Percentiles rank a stretch among this genome's conserved stretches.
phyloP scores from a whole-genome alignment of 73 alveolate genomes.

The Uronychia setigera region DNA sequence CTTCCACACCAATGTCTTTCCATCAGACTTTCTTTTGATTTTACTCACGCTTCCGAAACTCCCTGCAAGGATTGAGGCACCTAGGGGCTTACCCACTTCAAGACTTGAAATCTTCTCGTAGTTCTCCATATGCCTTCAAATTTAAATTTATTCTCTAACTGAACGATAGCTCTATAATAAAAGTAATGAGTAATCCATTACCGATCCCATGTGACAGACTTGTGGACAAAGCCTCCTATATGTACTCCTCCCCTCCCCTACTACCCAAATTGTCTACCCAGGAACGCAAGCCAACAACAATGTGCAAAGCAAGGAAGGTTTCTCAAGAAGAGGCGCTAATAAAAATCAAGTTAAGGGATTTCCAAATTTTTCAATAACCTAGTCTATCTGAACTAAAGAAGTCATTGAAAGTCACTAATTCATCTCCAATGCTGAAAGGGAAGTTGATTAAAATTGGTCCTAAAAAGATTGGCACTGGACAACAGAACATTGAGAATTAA shows the following conservation, averaged over 20 bases:
- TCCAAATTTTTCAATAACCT: neutral
- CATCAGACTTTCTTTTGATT: constrained; percentile 88
- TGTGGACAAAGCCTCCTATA: too few species aligned
- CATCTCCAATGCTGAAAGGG: neutral
- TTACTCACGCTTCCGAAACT: constrained; percentile 91
- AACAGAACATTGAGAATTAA: too few species aligned
- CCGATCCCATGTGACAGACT: neutral
- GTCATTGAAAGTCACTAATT: too few species aligned
- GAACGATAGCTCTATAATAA: neutral
- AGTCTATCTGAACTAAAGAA: neutral
- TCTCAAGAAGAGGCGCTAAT: neutral
- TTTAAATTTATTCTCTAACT: neutral
- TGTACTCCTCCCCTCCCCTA: too few species aligned
- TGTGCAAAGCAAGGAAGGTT: neutral
- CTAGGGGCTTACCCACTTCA: constrained; percentile 72
- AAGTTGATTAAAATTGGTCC: too few species aligned
- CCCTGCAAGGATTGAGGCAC: constrained; percentile 47
- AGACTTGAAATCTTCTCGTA: neutral
- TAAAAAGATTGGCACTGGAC: too few species aligned
- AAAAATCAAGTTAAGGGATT: neutral
- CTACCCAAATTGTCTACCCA: too few species aligned
- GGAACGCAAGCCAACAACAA: too few species aligned
- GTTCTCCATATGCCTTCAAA: neutral
- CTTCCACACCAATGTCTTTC: constrained; percentile 91
- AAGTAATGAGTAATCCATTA: neutral